Evolutionary conservation across 805 yeast species (phyloP).

Genomic region (Scheffersomyces spartinae): DNA sequence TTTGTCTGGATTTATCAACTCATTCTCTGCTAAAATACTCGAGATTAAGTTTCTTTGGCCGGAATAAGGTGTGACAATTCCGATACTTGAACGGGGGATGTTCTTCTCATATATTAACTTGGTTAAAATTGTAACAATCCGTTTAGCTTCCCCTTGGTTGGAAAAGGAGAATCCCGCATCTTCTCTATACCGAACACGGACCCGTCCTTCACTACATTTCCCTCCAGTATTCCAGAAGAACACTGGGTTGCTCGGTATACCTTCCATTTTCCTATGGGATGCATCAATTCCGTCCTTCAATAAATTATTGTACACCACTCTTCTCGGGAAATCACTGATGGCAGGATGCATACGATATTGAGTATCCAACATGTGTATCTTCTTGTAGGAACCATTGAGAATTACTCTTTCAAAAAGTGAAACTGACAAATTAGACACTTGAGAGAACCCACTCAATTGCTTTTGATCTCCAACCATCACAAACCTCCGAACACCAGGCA

Average conservation of each 20-base stretch:
- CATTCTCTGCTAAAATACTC: slow-evolving; percentile 34
- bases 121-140: slow-evolving; percentile 36
- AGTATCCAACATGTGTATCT: slow-evolving; percentile 58
- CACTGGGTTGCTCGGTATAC: slow-evolving; percentile 40
- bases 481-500: slow-evolving; percentile 55
- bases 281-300: slow-evolving; percentile 50
- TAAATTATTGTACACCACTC: slow-evolving; percentile 36
- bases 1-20: slow-evolving; percentile 42
- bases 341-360: slow-evolving; percentile 61
- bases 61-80: slow-evolving; percentile 66
- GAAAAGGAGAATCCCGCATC: slow-evolving; percentile 47
- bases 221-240: slow-evolving; percentile 51
- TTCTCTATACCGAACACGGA: slow-evolving; percentile 35
- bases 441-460: slow-evolving; percentile 62
- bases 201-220: slow-evolving; percentile 33
- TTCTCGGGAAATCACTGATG: slow-evolving; percentile 48
- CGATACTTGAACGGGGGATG: slow-evolving; percentile 39
- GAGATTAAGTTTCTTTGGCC: slow-evolving; percentile 63
- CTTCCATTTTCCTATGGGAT: slow-evolving; percentile 34
- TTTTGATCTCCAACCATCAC: slow-evolving; percentile 70
- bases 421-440: slow-evolving; percentile 53
- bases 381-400: slow-evolving; percentile 45
- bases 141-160: slow-evolving; percentile 41
- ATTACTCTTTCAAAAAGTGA: slow-evolving; percentile 61
- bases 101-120: slow-evolving; percentile 43